Evolutionary conservation across 371 early-diverging fungal species (phyloP).

Genomic region (Sporodiniella umbellata): DNA sequence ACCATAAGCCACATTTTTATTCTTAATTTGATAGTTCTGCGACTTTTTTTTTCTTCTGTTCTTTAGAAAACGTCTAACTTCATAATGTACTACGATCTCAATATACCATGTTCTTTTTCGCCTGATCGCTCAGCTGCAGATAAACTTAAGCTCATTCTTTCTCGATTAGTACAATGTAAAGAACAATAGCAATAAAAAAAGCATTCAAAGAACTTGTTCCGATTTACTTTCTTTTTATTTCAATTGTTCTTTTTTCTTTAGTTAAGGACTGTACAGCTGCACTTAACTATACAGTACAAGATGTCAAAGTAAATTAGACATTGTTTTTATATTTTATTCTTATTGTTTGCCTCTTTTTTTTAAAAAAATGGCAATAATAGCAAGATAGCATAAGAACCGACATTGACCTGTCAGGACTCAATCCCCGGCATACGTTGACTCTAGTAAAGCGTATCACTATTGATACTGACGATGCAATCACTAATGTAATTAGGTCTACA

Average conservation of each 20-base stretch:
- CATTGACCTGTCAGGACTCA: constrained; percentile 6
- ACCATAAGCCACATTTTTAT: background rate
- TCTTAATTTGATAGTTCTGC: background rate
- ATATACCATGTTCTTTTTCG: constrained; percentile 28
- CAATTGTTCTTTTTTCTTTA: constrained; percentile 1
- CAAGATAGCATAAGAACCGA: background rate
- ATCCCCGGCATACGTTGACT: constrained; percentile 15
- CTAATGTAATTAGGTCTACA: background rate
- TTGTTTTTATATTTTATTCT: background rate
- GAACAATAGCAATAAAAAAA: background rate
- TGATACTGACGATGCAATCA: constrained; percentile 12
- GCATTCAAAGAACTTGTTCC: background rate
- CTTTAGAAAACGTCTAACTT: background rate
- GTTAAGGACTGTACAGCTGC: constrained; percentile 19
- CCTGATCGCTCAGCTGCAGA: constrained; percentile 17
- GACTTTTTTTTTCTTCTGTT: background rate
- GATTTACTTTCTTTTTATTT: too few relatives aligned
- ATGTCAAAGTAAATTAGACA: background rate
- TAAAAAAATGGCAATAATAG: background rate
- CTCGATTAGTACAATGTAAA: constrained; percentile 27
- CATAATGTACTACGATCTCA: constrained; percentile 34
- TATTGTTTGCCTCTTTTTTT: background rate
- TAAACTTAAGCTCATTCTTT: constrained; percentile 26
- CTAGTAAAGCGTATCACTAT: constrained; percentile 31
- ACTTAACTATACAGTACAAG: constrained; percentile 15